A percentile compares a stretch with the other conserved stretches of the same genome.
These are phyloP conservation scores for Chaetomidium leptoderma DNA, from an alignment of 495 filamentous ascomycete genomes.

Conservation along the genomic window DNA sequence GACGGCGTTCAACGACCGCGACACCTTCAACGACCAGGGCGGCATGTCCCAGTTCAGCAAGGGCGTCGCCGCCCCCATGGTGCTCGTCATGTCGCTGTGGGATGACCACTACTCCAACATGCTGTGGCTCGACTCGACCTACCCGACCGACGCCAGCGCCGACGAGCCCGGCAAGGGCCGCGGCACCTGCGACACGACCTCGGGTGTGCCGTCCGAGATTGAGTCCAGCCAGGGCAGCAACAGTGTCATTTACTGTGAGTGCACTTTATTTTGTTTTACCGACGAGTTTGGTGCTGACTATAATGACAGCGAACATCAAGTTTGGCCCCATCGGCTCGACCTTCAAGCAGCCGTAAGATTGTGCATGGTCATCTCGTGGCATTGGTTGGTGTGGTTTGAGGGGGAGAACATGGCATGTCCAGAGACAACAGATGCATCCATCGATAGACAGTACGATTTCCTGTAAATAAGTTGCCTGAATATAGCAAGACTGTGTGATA, in stretches of 20 bases:
- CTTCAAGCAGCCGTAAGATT: constrained; percentile 30
- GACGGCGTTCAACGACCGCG: constrained; percentile 55
- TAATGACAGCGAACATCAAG: constrained; percentile 55
- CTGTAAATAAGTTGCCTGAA: constrained; percentile 1
- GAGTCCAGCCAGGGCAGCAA: constrained; percentile 50
- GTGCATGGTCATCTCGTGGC: not conserved
- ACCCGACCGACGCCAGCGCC: constrained; percentile 52
- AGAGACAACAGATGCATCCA: not conserved
- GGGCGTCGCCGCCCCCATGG: constrained; percentile 59
- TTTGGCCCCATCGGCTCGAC: constrained; percentile 65
- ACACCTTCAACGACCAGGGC: constrained; percentile 57
- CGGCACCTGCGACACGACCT: constrained; percentile 60
- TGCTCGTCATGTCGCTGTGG: constrained; percentile 76
- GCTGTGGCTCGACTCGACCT: constrained; percentile 79
- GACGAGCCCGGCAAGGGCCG: constrained; percentile 58
- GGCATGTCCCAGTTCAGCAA: constrained; percentile 56
- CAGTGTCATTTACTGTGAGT: constrained; percentile 42
- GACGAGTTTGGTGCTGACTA: not conserved
- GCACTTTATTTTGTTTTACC: not conserved
- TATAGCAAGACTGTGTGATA: too few species aligned
- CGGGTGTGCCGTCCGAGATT: constrained; percentile 57
- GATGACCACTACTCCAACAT: constrained; percentile 73
- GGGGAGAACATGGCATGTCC: not conserved
- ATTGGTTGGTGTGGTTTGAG: not conserved
- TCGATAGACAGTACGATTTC: not conserved